Evolutionary conservation across 1,284 basidiomycete species (phyloP).

Genomic region (Trichosporon coremiiforme): DNA sequence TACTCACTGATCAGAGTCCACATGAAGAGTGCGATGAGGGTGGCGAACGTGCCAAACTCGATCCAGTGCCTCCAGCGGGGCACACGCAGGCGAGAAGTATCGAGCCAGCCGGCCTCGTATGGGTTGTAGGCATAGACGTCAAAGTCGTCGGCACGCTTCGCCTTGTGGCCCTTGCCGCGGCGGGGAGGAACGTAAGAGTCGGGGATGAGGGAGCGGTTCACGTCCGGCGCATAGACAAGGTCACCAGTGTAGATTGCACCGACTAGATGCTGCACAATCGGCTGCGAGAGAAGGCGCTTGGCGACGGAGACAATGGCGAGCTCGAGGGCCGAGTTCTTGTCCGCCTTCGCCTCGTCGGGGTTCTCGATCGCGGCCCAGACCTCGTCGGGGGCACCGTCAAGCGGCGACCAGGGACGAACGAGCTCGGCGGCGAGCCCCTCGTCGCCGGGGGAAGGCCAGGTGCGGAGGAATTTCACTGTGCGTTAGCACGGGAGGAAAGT

Average conservation of each 20-base stretch:
- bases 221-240: constrained; percentile 59
- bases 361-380: constrained; percentile 68
- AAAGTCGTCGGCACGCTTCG: constrained; percentile 18
- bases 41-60: constrained; percentile 71
- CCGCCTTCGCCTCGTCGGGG: constrained; percentile 62
- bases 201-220: constrained; percentile 71
- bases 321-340: constrained; percentile 72
- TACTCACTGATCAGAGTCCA: constrained; percentile 60
- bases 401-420: constrained; percentile 75
- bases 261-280: constrained; percentile 77
- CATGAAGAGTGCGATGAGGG: constrained; percentile 71
- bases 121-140: constrained; percentile 69
- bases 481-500: constrained; percentile 7
- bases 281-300: constrained; percentile 74
- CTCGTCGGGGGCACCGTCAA: constrained; percentile 71
- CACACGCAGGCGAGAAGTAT: constrained; percentile 75
- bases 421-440: constrained; percentile 73
- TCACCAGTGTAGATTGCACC: constrained; percentile 75
- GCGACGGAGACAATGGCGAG: constrained; percentile 80
- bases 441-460: constrained; percentile 63
- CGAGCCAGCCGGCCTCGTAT: constrained; percentile 71
- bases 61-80: constrained; percentile 76
- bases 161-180: constrained; percentile 26
- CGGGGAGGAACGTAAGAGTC: constrained; percentile 70
- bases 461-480: constrained; percentile 71